These are phyloP conservation scores for Pyrus hybrid DNA, from an alignment of 331 rosid genomes.

Conservation along the genomic window DNA sequence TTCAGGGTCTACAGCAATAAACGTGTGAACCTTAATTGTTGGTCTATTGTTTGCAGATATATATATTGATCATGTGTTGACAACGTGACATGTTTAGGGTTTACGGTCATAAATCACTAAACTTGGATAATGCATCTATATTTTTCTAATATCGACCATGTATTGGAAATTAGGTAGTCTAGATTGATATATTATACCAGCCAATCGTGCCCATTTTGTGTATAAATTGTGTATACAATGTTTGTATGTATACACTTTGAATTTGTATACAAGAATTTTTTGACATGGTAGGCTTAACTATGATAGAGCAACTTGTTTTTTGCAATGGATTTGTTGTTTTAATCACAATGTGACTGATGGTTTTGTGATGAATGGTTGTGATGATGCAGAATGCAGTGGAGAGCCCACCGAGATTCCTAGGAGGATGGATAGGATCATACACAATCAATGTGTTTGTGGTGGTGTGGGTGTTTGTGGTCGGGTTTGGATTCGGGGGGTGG, in stretches of 20 bases:
- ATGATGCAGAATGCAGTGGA: conserved; percentile 90
- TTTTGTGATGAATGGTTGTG: conserved; percentile 6
- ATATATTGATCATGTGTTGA: no score
- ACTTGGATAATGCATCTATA: no score
- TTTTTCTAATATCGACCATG: no score
- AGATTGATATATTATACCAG: no score
- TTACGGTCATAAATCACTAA: no score
- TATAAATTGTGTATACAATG: neutral
- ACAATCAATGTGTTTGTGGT: conserved; percentile 69
- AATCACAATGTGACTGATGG: neutral
- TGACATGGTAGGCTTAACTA: neutral
- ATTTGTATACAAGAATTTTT: no score
- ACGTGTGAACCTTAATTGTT: no score
- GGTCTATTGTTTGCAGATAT: no score
- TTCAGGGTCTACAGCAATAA: no score
- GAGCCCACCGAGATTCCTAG: conserved; percentile 67
- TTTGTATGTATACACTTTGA: neutral
- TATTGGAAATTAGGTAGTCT: no score
- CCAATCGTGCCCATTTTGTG: neutral
- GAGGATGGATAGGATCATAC: conserved; percentile 81
- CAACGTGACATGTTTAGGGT: no score
- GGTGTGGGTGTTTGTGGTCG: conserved; percentile 83
- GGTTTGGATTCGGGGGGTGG: conserved; percentile 99
- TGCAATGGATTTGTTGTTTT: neutral
- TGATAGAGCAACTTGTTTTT: neutral